These are phyloP conservation scores for Corrigiola litoralis DNA, from an alignment of 179 eudicot genomes.

Conservation along the genomic window DNA sequence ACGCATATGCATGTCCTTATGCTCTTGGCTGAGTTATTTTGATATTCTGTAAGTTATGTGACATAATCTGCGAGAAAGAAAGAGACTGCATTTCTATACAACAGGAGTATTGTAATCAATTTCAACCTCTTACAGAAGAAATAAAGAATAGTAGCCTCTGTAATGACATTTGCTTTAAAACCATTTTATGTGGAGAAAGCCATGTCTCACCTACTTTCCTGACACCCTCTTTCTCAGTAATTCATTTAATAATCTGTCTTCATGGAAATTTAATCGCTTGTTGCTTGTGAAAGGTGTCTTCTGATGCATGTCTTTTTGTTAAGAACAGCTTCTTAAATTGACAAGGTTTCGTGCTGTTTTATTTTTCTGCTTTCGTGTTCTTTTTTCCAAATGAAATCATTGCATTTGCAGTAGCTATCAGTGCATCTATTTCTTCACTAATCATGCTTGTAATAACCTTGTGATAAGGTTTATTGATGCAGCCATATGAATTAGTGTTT, in stretches of 20 bases:
- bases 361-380: not conserved
- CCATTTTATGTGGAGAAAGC: slow-evolving; percentile 20
- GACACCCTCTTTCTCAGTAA: slow-evolving; percentile 7
- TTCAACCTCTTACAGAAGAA: not conserved
- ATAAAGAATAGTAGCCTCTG: not conserved
- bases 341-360: not conserved
- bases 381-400: slow-evolving; percentile 2
- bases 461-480: no score
- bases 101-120: no score
- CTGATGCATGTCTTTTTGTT: not conserved
- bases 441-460: no score
- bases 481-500: not conserved
- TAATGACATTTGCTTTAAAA: slow-evolving; percentile 8
- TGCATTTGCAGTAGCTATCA: no score
- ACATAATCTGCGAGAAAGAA: no score
- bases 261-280: slow-evolving; percentile 5
- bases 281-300: not conserved
- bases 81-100: no score
- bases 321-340: not conserved
- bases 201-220: slow-evolving; percentile 21
- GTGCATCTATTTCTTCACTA: no score
- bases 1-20: slow-evolving; percentile 4
- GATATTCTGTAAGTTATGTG: no score
- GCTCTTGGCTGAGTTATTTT: not conserved
- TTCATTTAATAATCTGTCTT: slow-evolving; percentile 1